These are phyloP conservation scores for Candida golubevii DNA, from an alignment of 805 yeast genomes.

Conservation along the genomic window DNA sequence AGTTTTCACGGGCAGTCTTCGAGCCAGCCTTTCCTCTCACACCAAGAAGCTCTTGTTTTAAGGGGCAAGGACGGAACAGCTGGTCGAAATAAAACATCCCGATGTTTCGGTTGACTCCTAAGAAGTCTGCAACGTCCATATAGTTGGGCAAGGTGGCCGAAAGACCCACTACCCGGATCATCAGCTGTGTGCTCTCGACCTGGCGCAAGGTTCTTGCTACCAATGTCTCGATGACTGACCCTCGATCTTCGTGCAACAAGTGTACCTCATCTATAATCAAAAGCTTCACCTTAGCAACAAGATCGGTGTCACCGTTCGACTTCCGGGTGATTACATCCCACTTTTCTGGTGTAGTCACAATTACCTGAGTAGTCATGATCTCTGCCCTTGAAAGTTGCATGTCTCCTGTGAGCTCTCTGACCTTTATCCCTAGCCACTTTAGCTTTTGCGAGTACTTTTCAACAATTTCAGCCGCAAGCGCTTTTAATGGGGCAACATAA, in stretches of 20 bases:
- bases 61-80: slow-evolving; percentile 89
- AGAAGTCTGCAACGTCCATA: slow-evolving; percentile 74
- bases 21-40: slow-evolving; percentile 83
- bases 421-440: slow-evolving; percentile 80
- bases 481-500: slow-evolving; percentile 91
- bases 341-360: slow-evolving; percentile 90
- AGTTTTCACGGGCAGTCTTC: slow-evolving; percentile 61
- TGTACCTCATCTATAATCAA: slow-evolving; percentile 96
- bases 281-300: slow-evolving; percentile 70
- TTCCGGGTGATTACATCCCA: slow-evolving; percentile 98
- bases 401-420: slow-evolving; percentile 89
- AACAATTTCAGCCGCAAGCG: slow-evolving; percentile 94
- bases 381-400: slow-evolving; percentile 86
- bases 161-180: slow-evolving; percentile 20
- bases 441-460: slow-evolving; percentile 78
- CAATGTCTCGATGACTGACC: slow-evolving; percentile 88
- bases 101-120: slow-evolving; percentile 82
- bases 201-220: slow-evolving; percentile 78
- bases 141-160: slow-evolving; percentile 20
- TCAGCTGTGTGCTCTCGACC: slow-evolving; percentile 86
- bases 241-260: slow-evolving; percentile 93
- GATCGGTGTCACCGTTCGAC: slow-evolving; percentile 54
- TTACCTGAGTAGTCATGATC: slow-evolving; percentile 74
- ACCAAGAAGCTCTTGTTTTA: slow-evolving; percentile 83
- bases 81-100: slow-evolving; percentile 96